Percentiles rank a stretch among this genome's conserved stretches.
phyloP scores from a whole-genome alignment of 225 moss, liverwort and hornwort species.

The Straminergon stramineum region DNA sequence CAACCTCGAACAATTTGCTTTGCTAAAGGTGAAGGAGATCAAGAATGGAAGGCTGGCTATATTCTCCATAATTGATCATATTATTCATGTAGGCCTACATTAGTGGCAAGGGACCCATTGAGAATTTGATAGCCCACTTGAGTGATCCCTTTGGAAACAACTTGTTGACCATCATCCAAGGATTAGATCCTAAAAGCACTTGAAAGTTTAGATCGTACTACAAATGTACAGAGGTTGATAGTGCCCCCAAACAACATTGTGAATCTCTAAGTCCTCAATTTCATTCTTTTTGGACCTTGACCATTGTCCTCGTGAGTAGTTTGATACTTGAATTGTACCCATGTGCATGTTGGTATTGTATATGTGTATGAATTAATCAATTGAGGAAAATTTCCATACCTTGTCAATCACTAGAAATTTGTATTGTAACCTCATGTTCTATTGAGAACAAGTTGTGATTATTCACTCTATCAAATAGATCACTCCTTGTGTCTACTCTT shows the following conservation, averaged over 20 bases:
- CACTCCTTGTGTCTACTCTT: not conserved
- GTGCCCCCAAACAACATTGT: not conserved
- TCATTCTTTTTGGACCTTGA: not conserved
- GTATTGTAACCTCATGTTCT: not conserved
- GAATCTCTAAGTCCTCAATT: not conserved
- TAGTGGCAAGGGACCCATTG: conserved; percentile 35
- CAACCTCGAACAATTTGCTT: conserved; percentile 74
- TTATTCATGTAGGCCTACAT: not conserved
- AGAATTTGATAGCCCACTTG: conserved; percentile 72
- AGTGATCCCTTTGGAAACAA: conserved; percentile 85
- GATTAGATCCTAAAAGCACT: conserved; percentile 39
- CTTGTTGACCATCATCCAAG: conserved; percentile 67
- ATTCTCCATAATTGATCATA: not conserved
- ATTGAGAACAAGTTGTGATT: not conserved
- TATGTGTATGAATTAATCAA: not conserved
- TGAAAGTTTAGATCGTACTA: not conserved
- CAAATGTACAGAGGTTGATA: conserved; percentile 15
- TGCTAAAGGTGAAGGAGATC: conserved; percentile 18
- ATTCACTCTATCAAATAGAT: not conserved
- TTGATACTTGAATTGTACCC: not conserved
- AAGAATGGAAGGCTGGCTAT: not conserved
- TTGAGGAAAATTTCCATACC: not conserved
- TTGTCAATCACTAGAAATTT: not conserved
- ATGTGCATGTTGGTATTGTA: not conserved
- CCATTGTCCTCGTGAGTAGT: not conserved